Base-by-base conservation (phyloP, 2,329 filamentous ascomycete species). In the Penicillium sp. region DNA sequence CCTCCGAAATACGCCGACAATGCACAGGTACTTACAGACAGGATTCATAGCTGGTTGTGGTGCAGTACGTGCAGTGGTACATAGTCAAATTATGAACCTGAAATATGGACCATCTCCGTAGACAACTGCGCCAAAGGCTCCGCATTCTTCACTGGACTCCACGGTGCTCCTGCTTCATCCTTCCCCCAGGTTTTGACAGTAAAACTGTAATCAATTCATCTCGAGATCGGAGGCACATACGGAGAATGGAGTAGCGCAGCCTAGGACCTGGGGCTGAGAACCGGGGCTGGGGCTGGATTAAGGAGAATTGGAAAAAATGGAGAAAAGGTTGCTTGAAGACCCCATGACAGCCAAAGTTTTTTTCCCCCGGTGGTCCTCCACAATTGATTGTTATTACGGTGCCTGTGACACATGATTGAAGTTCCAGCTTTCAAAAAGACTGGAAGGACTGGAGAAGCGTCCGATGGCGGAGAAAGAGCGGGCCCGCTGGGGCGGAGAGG, bases 391-490 rank as follows among this genome's bases (percentile, higher is more conserved):
- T 37, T 37, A 37, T 37, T 37, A 37, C 35, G 5, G 35, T 37
- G 35, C 35, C 35, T 37, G 4, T 37, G 5, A 30, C 28, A 30
- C 28, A 45, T 19, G 28, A 11, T 28, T 59, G 55, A 37, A n/a
- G 19, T 19, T 45, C 30, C 19, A 33, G 10, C 30, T 33, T 33
- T 33, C 30, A 56, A 40, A 53, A 46, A 40, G 16, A 53, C 46
- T 25, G 55, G 55, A 40, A 28, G 22, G 38, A n/a, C 35, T 19
- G 46, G 51, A 51, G 33, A 42, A 35, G 48, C 35, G 35, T 55
- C 62, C 60, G 61, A 63, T 61, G 63, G 63, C 60, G 63, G 63
- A 65, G 63, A 62, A 65, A 45, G 52, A 43, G 55, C 58, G 52
- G 63, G 63, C 3, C 51, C 25, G 54, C 28, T 25, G 38, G 42